Evolutionary conservation across 495 filamentous ascomycete genomes (phyloP).

Genomic region (Jackrogersella minutella): DNA sequence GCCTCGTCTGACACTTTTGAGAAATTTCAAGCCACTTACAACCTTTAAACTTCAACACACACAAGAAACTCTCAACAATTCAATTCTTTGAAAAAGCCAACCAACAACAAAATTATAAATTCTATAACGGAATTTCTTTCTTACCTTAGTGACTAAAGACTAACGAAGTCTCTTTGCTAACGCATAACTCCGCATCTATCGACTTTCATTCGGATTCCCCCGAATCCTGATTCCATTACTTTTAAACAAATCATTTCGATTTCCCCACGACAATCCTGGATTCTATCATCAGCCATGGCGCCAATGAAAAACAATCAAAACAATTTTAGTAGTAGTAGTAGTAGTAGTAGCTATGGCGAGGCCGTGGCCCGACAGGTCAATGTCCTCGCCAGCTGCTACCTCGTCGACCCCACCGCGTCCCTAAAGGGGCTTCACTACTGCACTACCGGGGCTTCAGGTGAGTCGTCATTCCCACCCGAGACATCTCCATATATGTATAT

Average conservation of each 20-base stretch:
- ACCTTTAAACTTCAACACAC: conserved; percentile 10
- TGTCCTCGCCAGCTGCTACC: conserved; percentile 87
- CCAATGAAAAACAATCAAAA: conserved; percentile 70
- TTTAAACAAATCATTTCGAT: conserved; percentile 1
- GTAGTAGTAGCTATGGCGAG: conserved; percentile 75
- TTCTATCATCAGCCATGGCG: conserved; percentile 58
- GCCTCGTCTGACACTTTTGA: conserved; percentile 17
- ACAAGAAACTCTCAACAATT: conserved; percentile 1
- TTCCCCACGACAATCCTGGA: conserved; percentile 45
- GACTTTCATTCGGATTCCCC: neutral
- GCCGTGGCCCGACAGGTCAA: conserved; percentile 65
- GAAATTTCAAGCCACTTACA: conserved; percentile 13
- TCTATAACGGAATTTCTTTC: neutral
- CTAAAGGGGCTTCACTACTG: conserved; percentile 89
- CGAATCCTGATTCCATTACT: conserved; percentile 7
- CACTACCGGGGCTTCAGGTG: conserved; percentile 83
- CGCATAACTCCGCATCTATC: neutral
- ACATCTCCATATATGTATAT: neutral
- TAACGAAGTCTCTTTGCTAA: neutral
- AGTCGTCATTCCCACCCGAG: conserved; percentile 30
- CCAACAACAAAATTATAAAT: neutral
- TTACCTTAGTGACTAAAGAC: neutral
- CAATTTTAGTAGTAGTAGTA: conserved; percentile 76
- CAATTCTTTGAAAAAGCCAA: neutral
- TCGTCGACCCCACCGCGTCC: conserved; percentile 62